These are phyloP conservation scores for Coemansia sp. DNA, from an alignment of 192 early-diverging fungal genomes.

Conservation along the genomic window DNA sequence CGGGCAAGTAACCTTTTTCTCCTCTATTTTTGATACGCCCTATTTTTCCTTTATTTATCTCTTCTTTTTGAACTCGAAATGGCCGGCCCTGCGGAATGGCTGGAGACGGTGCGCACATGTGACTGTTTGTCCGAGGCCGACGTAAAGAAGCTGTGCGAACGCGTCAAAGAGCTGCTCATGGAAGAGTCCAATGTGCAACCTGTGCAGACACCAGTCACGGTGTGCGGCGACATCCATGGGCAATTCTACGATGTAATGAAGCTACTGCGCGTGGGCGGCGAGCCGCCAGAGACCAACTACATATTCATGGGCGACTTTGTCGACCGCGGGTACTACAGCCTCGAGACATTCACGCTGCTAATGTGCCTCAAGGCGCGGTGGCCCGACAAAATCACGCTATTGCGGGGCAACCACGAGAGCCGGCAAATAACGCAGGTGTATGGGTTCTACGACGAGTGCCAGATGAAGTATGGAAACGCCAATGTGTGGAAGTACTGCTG, in stretches of 20 bases:
- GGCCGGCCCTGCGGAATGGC: conserved; percentile 93
- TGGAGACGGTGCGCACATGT: conserved; percentile 86
- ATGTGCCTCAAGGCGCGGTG: conserved; percentile 91
- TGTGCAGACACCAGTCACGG: conserved; percentile 90
- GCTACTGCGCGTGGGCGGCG: conserved; percentile 90
- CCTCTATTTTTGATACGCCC: background rate
- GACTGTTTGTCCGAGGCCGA: conserved; percentile 91
- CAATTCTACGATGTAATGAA: conserved; percentile 97
- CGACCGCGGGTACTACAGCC: conserved; percentile 93
- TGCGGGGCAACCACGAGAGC: conserved; percentile 93
- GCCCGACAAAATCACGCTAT: conserved; percentile 89
- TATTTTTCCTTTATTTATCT: conserved; percentile 1
- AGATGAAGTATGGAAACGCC: conserved; percentile 93
- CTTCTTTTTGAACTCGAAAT: conserved; percentile 8
- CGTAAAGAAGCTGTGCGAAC: conserved; percentile 97
- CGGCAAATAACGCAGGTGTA: conserved; percentile 98
- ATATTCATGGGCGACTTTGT: conserved; percentile 98
- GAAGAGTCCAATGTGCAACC: conserved; percentile 99
- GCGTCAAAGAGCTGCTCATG: conserved; percentile 96
- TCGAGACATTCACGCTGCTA: conserved; percentile 96
- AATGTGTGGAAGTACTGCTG: conserved; percentile 98
- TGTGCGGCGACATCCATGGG: conserved; percentile 96
- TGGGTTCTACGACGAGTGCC: conserved; percentile 97
- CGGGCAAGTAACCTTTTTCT: conserved; percentile 16
- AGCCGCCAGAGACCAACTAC: conserved; percentile 96